phyloP scores from a whole-genome alignment of 768 basidiomycete genomes.

The Rhizopogon vinicolor region DNA sequence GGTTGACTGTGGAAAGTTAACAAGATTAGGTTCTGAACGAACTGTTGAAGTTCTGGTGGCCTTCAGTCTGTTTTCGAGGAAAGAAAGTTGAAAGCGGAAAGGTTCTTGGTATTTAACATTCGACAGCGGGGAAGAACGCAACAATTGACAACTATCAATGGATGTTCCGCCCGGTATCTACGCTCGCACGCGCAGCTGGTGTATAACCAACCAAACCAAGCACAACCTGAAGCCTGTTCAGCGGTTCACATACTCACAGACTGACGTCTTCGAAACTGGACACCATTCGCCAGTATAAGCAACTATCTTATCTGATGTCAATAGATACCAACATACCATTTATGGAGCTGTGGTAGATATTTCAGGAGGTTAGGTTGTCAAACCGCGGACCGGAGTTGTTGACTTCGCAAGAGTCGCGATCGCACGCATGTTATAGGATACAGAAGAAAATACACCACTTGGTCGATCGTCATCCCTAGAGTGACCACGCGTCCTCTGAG shows the following conservation, averaged over 20 bases:
- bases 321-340: not conserved
- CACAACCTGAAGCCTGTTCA: not conserved
- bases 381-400: not conserved
- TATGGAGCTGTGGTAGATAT: not conserved
- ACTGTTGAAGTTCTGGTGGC: constrained; percentile 12
- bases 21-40: not conserved
- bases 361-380: not conserved
- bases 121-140: too few relatives aligned
- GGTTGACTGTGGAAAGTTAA: not conserved
- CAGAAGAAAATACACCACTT: not conserved
- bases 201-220: not conserved
- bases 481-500: not conserved
- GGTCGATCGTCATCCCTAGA: not conserved
- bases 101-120: not conserved
- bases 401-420: too few relatives aligned
- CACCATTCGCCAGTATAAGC: not conserved
- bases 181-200: constrained; percentile 1
- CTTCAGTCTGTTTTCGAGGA: not conserved
- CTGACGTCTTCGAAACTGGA: not conserved
- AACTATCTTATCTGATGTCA: constrained; percentile 7
- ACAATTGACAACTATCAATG: not conserved
- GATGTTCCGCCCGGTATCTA: constrained; percentile 7
- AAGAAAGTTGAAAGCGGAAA: too few relatives aligned
- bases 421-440: constrained; percentile 4
- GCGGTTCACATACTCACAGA: not conserved